Base-by-base conservation (phyloP, 1,284 basidiomycete genomes). In the Cutaneotrichosporon arboriforme region DNA sequence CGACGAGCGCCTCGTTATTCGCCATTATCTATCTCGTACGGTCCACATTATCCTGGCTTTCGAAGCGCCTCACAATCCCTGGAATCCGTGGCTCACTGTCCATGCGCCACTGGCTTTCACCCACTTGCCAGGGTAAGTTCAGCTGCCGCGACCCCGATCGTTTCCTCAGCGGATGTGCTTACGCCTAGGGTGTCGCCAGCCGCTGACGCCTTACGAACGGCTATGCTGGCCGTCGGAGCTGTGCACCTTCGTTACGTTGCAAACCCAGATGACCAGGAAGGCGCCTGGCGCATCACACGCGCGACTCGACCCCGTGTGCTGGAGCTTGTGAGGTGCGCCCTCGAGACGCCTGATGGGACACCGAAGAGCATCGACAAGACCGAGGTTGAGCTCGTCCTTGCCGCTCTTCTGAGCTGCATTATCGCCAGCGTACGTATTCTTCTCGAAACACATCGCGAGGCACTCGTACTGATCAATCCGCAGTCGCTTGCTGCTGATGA, bases 61-160 rank as follows among this genome's bases (percentile, higher is more conserved):
- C 41, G 68, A 73, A 35, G 63, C 60, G 4, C 50, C 57, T 2
- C 54, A 57, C 37, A 62, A 58, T 26, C 67, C 67, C 1, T 72
- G 68, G 67, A 73, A 73, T 51, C 71, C 71, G 1, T 73, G 71
- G 71, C 52, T 73, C 8, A 58, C 56, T 2, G 58, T 70, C 4
- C 69, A 72, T 43, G 69, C 69, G 8, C 65, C 69, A 14, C 53
- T 70, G 18, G 71, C 71, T 1, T 73, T 73, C 49, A 63, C 59
- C 3, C 63, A 66, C 47, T 54, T 65, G 0, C 70, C 69, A 20
- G 68, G 66, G 66, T 70, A 35, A 46, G 67, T 54, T 42, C 37
- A 39, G 33, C 20, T 18, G 38, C 12, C n/a, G 14, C 39, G 26
- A 31, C 26, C 17, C 10, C 41, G 35, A 46, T 31, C 20, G 22